Conservation (phyloP, 495 filamentous ascomycete species). For the Articulospora tetracladia region DNA sequence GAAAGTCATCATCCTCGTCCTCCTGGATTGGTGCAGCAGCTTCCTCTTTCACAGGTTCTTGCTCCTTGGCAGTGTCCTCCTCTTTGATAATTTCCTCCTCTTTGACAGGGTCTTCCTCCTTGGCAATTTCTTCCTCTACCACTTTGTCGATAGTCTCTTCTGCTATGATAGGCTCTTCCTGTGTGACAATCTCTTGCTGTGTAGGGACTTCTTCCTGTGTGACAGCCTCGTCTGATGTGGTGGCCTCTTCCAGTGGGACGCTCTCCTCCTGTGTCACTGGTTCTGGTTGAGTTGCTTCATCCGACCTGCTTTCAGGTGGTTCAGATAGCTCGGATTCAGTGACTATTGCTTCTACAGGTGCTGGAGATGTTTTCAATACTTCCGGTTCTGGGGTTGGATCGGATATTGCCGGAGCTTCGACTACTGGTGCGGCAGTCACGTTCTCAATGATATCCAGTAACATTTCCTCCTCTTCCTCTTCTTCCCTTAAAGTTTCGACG, state of each 20-base stretch:
- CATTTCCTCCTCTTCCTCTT: slow-evolving; percentile 24
- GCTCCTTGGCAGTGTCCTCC: not conserved
- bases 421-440: slow-evolving; percentile 8
- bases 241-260: not conserved
- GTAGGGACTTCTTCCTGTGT: not conserved
- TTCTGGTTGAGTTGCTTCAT: not conserved
- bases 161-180: not conserved
- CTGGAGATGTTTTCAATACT: not conserved
- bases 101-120: not conserved
- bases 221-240: not conserved
- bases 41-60: not conserved
- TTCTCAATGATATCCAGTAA: slow-evolving; percentile 21
- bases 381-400: not conserved
- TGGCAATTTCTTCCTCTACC: not conserved
- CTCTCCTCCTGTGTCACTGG: not conserved
- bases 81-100: not conserved
- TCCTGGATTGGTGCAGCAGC: not conserved
- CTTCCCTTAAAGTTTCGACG: slow-evolving; percentile 10
- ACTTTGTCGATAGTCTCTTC: not conserved
- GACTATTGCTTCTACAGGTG: not conserved
- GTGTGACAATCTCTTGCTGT: not conserved
- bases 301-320: not conserved
- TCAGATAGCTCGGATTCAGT: not conserved
- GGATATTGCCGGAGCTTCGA: not conserved
- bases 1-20: slow-evolving; percentile 23